phyloP scores from a whole-genome alignment of 495 filamentous ascomycete genomes.

The Aspergillus steynii region DNA sequence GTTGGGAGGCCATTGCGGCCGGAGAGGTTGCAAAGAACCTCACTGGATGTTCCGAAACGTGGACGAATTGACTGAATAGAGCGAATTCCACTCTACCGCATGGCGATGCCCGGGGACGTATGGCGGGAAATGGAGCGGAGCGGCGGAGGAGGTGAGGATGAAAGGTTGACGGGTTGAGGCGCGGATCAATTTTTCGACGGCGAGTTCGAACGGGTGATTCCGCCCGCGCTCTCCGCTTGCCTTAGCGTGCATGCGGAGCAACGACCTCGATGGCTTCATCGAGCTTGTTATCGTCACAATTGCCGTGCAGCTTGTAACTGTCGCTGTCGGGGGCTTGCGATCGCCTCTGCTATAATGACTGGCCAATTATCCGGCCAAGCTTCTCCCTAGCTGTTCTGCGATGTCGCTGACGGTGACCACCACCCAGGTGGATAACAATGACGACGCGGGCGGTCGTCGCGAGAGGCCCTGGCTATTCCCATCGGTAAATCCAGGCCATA shows the following conservation, averaged over 20 bases:
- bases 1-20: conserved; percentile 46
- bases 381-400: conserved; percentile 14
- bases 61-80: background rate
- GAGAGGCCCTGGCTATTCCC: conserved; percentile 53
- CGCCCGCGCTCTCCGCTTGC: conserved; percentile 9
- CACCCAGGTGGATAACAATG: conserved; percentile 18
- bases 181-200: conserved; percentile 33
- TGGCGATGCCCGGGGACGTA: conserved; percentile 5
- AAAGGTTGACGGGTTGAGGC: conserved; percentile 9
- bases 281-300: background rate
- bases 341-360: conserved; percentile 17
- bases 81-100: conserved; percentile 13
- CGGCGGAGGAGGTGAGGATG: conserved; percentile 2
- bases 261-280: background rate
- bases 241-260: background rate
- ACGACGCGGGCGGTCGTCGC: conserved; percentile 30
- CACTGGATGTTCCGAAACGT: background rate
- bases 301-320: background rate
- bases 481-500: conserved; percentile 30
- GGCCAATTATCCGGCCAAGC: conserved; percentile 15
- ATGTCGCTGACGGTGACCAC: conserved; percentile 23
- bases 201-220: conserved; percentile 15
- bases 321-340: background rate
- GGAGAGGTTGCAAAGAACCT: conserved; percentile 12
- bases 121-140: background rate